Conservation (phyloP, 1,284 basidiomycete genomes). For the Cutaneotrichosporon sp. region DNA sequence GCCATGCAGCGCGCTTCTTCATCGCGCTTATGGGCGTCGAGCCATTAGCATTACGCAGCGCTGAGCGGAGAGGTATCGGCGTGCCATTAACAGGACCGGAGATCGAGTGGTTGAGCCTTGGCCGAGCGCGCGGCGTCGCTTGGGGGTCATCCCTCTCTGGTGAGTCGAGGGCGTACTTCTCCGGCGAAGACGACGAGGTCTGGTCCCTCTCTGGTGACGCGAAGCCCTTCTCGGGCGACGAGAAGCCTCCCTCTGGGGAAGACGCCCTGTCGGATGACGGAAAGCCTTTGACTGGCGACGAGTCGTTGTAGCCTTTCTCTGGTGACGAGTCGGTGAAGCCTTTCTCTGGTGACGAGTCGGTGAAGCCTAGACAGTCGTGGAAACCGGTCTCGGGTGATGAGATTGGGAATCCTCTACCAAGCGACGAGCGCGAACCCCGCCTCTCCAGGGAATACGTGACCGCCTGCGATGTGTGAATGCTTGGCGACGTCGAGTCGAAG, state of each 20-base stretch:
- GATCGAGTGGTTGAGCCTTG: slow-evolving; percentile 26
- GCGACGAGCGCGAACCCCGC: not conserved
- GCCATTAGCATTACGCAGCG: slow-evolving; percentile 37
- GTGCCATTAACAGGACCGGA: slow-evolving; percentile 30
- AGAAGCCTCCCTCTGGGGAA: not conserved
- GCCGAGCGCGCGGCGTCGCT: slow-evolving; percentile 22
- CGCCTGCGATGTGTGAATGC: not conserved
- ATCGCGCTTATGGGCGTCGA: slow-evolving; percentile 48
- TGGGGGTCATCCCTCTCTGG: slow-evolving; percentile 11
- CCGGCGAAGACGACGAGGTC: not conserved
- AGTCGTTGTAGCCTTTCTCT: not conserved
- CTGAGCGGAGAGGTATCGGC: slow-evolving; percentile 40
- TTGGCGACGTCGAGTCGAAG: slow-evolving; percentile 61
- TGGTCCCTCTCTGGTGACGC: not conserved
- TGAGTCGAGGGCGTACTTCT: slow-evolving; percentile 11
- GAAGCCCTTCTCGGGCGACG: slow-evolving; percentile 8
- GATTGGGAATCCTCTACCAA: not conserved
- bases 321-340: not conserved
- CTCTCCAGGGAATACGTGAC: not conserved
- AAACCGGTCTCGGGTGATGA: not conserved
- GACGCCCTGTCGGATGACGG: not conserved
- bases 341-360: not conserved
- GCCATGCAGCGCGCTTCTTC: slow-evolving; percentile 50
- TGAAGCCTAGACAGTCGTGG: not conserved
- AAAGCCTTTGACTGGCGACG: not conserved